These are phyloP conservation scores for Drechslerella coelobrocha DNA, from an alignment of 2,329 filamentous ascomycete genomes.

Conservation along the genomic window DNA sequence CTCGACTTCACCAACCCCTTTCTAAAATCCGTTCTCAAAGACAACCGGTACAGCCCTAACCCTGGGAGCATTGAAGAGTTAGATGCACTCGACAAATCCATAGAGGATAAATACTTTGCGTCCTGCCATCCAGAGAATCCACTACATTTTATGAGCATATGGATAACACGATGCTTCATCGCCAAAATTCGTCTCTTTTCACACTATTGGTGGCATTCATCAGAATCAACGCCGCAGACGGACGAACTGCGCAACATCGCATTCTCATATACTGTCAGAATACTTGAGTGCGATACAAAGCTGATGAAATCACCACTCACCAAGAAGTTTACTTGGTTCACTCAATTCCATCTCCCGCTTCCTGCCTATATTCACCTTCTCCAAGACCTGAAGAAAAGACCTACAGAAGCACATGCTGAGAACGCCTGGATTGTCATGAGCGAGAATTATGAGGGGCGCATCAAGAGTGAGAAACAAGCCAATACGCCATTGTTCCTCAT, in stretches of 20 bases:
- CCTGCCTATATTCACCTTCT: constrained; percentile 69
- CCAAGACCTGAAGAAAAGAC: constrained; percentile 60
- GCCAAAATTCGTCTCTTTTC: constrained; percentile 58
- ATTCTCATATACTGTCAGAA: constrained; percentile 54
- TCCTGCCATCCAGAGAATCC: constrained; percentile 57
- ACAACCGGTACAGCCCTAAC: too few relatives aligned
- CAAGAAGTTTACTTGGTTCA: constrained; percentile 67
- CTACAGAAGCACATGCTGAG: constrained; percentile 61
- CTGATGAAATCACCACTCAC: constrained; percentile 26
- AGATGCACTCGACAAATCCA: constrained; percentile 51
- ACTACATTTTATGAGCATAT: constrained; percentile 59
- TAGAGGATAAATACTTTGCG: constrained; percentile 56
- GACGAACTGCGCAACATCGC: neutral
- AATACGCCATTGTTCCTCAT: constrained; percentile 67
- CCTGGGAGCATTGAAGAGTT: too few relatives aligned
- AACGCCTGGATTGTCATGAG: constrained; percentile 67
- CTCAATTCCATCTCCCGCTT: constrained; percentile 67
- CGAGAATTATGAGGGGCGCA: constrained; percentile 65
- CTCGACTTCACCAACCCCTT: constrained; percentile 62
- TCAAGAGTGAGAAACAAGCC: constrained; percentile 61
- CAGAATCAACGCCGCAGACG: neutral
- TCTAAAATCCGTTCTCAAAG: constrained; percentile 54
- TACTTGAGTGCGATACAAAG: constrained; percentile 48
- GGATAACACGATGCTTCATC: constrained; percentile 57
- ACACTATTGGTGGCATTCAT: constrained; percentile 53